A percentile compares a stretch with the other conserved stretches of the same genome.
These are phyloP conservation scores for Zymoseptoria brevis DNA, from an alignment of 2,329 filamentous ascomycete genomes.

Conservation along the genomic window DNA sequence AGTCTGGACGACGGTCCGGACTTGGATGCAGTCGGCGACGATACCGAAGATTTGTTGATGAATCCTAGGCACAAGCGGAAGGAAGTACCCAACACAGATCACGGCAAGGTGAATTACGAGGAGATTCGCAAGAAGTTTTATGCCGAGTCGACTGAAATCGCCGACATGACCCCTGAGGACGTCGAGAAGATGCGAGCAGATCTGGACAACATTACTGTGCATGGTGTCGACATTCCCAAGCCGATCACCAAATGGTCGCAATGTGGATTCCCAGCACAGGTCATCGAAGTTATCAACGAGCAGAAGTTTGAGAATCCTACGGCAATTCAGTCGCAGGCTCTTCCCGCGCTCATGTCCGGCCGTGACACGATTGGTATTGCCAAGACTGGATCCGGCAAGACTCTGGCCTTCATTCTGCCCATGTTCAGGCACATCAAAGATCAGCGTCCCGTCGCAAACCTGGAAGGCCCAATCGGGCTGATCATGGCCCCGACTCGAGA, in stretches of 20 bases:
- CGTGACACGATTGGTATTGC: conserved; percentile 93
- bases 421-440: conserved; percentile 99
- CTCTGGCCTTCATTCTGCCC: conserved; percentile 85
- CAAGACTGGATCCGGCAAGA: conserved; percentile 97
- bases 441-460: conserved; percentile 69
- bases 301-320: conserved; percentile 84
- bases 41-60: conserved; percentile 57
- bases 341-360: conserved; percentile 92
- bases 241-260: conserved; percentile 96
- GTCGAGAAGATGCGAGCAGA: conserved; percentile 74
- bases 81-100: conserved; percentile 81
- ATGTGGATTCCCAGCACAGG: conserved; percentile 79
- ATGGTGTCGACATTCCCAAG: conserved; percentile 79
- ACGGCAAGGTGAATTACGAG: conserved; percentile 76
- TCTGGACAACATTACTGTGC: conserved; percentile 90
- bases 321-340: conserved; percentile 88
- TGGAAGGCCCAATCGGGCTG: conserved; percentile 79
- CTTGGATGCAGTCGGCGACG: conserved; percentile 54
- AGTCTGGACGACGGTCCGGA: conserved; percentile 72
- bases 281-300: conserved; percentile 72
- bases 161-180: conserved; percentile 76
- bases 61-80: conserved; percentile 76
- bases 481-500: conserved; percentile 94
- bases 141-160: conserved; percentile 76
- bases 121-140: conserved; percentile 93